These are phyloP conservation scores for Coemansia reversa DNA, from an alignment of 192 early-diverging fungal species.

Conservation along the genomic window DNA sequence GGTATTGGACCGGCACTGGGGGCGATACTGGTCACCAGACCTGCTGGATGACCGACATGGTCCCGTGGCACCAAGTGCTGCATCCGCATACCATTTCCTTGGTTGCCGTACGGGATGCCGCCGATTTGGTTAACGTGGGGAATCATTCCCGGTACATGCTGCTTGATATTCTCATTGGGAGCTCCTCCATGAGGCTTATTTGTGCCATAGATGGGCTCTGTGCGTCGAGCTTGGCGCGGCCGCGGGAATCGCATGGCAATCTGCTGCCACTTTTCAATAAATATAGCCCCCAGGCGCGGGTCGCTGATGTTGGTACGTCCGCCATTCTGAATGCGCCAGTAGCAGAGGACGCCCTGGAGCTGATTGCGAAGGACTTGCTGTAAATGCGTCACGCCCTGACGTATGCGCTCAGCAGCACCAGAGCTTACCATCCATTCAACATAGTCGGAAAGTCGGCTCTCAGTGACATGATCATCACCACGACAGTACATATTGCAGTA, in stretches of 20 bases:
- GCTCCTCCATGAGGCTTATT: not conserved
- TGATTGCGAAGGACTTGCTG: constrained; percentile 55
- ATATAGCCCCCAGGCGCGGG: constrained; percentile 30
- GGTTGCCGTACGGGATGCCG: not conserved
- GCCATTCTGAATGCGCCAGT: constrained; percentile 48
- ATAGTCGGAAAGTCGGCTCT: constrained; percentile 37
- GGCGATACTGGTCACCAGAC: not conserved
- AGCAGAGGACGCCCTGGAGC: constrained; percentile 53
- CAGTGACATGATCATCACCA: constrained; percentile 36
- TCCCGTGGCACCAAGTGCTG: not conserved
- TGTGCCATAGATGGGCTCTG: constrained; percentile 47
- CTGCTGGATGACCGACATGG: not conserved
- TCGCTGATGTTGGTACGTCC: constrained; percentile 21
- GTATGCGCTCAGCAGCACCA: constrained; percentile 50
- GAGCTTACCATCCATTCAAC: constrained; percentile 54
- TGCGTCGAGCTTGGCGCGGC: constrained; percentile 35
- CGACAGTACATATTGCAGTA: constrained; percentile 32
- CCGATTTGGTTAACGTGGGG: not conserved
- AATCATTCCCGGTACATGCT: not conserved
- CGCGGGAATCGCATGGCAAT: constrained; percentile 41
- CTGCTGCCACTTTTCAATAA: constrained; percentile 41
- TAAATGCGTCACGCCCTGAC: constrained; percentile 42
- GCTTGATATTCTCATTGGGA: not conserved
- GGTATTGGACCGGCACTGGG: not conserved
- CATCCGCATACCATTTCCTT: not conserved